phyloP scores from a whole-genome alignment of 345 rosid genomes.

The Mercurialis annua region DNA sequence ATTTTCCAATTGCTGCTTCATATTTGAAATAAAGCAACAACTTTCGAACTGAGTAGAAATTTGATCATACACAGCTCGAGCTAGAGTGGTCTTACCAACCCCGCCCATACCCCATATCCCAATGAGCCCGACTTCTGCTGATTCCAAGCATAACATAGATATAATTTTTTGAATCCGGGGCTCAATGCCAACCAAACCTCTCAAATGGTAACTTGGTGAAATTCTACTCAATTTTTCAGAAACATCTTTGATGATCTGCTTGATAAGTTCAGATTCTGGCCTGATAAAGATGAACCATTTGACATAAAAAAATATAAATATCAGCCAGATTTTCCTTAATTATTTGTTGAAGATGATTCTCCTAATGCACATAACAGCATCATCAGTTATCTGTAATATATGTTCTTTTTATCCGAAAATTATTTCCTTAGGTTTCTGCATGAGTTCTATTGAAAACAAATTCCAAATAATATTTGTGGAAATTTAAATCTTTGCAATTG shows the following conservation, averaged over 20 bases:
- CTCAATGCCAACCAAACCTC: conserved; percentile 7
- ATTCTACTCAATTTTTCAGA: background rate
- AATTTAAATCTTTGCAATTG: too few relatives aligned
- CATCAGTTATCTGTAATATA: too few relatives aligned
- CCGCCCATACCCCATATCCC: conserved; percentile 16
- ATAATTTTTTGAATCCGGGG: background rate
- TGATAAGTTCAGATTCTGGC: background rate
- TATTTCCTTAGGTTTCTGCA: too few relatives aligned
- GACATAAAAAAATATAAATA: too few relatives aligned
- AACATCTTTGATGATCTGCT: background rate
- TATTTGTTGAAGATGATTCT: too few relatives aligned
- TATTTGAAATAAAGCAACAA: background rate
- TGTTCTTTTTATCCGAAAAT: too few relatives aligned
- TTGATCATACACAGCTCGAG: background rate
- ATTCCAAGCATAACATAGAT: background rate
- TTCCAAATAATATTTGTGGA: too few relatives aligned
- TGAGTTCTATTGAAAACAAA: too few relatives aligned
- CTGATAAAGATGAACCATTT: too few relatives aligned
- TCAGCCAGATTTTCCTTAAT: too few relatives aligned
- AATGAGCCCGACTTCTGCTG: background rate
- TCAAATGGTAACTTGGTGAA: background rate
- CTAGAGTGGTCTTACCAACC: conserved; percentile 7
- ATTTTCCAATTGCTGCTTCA: background rate
- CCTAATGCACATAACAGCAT: too few relatives aligned
- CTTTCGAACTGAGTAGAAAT: background rate